phyloP scores from a whole-genome alignment of 345 rosid genomes.

The Crucihimalaya himalaica region DNA sequence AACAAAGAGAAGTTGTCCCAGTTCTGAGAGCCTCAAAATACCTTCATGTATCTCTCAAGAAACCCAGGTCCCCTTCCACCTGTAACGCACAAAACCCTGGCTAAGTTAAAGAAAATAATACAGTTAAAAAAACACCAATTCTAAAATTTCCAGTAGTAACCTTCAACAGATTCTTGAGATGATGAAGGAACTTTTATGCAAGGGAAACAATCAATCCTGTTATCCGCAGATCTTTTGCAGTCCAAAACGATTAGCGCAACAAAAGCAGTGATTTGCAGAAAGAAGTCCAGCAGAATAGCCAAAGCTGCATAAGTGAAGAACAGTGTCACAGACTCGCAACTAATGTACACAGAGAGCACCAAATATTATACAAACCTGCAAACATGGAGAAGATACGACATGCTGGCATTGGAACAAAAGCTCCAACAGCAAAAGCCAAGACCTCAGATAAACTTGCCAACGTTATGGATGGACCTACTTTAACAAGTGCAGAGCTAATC shows the following conservation, averaged over 20 bases:
- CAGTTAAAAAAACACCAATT: not conserved
- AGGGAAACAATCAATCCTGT: slow-evolving; percentile 93
- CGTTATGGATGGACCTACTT: slow-evolving; percentile 98
- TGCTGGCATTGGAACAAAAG: slow-evolving; percentile 96
- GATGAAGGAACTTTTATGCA: slow-evolving; percentile 64
- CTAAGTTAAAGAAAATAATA: slow-evolving; percentile 16
- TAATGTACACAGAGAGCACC: slow-evolving; percentile 11
- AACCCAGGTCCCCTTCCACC: slow-evolving; percentile 70
- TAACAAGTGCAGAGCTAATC: slow-evolving; percentile 91
- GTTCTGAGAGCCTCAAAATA: slow-evolving; percentile 31
- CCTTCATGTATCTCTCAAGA: slow-evolving; percentile 94
- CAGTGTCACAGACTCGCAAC: slow-evolving; percentile 26
- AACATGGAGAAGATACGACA: slow-evolving; percentile 97
- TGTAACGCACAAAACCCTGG: slow-evolving; percentile 44
- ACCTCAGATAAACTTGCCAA: slow-evolving; percentile 95
- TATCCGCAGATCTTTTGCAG: slow-evolving; percentile 74
- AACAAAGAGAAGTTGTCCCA: slow-evolving; percentile 18
- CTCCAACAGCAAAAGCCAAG: slow-evolving; percentile 96
- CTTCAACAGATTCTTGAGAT: slow-evolving; percentile 66
- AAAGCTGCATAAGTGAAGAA: slow-evolving; percentile 60
- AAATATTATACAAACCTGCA: slow-evolving; percentile 63
- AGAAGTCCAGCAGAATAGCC: slow-evolving; percentile 91
- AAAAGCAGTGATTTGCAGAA: slow-evolving; percentile 96
- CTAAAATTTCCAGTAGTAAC: slow-evolving; percentile 38
- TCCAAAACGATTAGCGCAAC: slow-evolving; percentile 92